phyloP scores from a whole-genome alignment of 2,329 filamentous ascomycete genomes.

The Pezicula rhizophila region DNA sequence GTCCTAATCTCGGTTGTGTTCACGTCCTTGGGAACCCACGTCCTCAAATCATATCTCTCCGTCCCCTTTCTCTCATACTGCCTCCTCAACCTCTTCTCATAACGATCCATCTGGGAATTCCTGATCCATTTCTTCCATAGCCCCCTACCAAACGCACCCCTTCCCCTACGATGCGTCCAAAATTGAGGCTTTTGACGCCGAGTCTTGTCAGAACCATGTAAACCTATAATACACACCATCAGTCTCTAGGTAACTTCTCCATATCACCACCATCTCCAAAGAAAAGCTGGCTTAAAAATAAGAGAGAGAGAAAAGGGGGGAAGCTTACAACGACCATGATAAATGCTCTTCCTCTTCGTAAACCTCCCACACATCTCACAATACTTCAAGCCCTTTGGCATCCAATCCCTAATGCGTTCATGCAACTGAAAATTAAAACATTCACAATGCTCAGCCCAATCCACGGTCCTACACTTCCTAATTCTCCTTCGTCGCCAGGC shows the following conservation, averaged over 20 bases:
- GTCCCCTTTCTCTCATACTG: slow-evolving; percentile 6
- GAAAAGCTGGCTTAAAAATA: too few relatives aligned
- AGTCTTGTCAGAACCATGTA: slow-evolving; percentile 15
- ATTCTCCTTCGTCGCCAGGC: background rate
- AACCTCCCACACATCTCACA: slow-evolving; percentile 18
- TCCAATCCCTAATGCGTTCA: slow-evolving; percentile 16
- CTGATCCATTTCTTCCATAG: slow-evolving; percentile 25
- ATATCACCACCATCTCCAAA: too few relatives aligned
- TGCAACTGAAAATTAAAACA: slow-evolving; percentile 13
- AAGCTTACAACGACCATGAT: slow-evolving; percentile 16
- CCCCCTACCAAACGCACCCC: slow-evolving; percentile 17
- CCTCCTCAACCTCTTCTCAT: slow-evolving; percentile 13
- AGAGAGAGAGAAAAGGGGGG: too few relatives aligned
- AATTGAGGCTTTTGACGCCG: slow-evolving; percentile 3
- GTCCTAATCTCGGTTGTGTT: slow-evolving; percentile 12
- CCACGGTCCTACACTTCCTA: slow-evolving; percentile 7
- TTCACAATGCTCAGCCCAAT: slow-evolving; percentile 13
- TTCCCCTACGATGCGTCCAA: slow-evolving; percentile 18
- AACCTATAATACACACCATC: slow-evolving; percentile 10
- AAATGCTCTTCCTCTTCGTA: slow-evolving; percentile 16
- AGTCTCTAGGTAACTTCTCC: background rate
- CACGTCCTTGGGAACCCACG: slow-evolving; percentile 7
- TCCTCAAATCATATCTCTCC: slow-evolving; percentile 16
- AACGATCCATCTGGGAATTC: slow-evolving; percentile 17
- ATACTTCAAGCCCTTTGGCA: slow-evolving; percentile 17